Conservation (phyloP, 228 moss, liverwort and hornwort genomes). For the Sphagnum fallax region DNA sequence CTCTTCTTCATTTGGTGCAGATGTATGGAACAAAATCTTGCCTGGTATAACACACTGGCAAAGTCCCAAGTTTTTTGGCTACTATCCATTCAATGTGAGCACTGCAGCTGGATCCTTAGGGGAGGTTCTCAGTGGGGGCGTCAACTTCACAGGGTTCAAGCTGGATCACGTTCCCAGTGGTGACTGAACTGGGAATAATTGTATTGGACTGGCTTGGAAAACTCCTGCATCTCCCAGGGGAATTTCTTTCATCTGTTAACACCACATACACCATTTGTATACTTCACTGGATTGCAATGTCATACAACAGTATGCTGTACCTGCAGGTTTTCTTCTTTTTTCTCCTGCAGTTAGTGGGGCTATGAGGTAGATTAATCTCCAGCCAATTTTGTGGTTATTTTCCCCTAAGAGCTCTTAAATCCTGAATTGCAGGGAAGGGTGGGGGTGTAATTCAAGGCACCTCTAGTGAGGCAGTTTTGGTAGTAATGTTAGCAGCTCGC, state of each 20-base stretch:
- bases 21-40: conserved; percentile 64
- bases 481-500: conserved; percentile 66
- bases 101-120: conserved; percentile 55
- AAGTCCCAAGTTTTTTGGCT: conserved; percentile 80
- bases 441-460: conserved; percentile 87
- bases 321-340: too few relatives aligned
- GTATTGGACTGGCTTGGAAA: conserved; percentile 88
- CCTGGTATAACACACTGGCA: conserved; percentile 92
- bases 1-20: too few relatives aligned
- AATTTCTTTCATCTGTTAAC: conserved; percentile 56
- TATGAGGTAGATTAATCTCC: too few relatives aligned
- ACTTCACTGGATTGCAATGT: too few relatives aligned
- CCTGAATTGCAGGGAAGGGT: conserved; percentile 39
- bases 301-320: too few relatives aligned
- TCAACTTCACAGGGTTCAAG: conserved; percentile 64
- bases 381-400: too few relatives aligned
- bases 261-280: too few relatives aligned
- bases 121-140: conserved; percentile 72
- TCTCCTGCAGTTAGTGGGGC: too few relatives aligned
- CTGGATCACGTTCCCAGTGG: conserved; percentile 84
- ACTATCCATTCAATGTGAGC: conserved; percentile 57
- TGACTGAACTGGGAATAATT: conserved; percentile 75
- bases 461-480: conserved; percentile 71
- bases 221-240: conserved; percentile 56
- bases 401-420: too few relatives aligned